These are phyloP conservation scores for Naumovozyma baii DNA, from an alignment of 805 yeast genomes.

Conservation along the genomic window DNA sequence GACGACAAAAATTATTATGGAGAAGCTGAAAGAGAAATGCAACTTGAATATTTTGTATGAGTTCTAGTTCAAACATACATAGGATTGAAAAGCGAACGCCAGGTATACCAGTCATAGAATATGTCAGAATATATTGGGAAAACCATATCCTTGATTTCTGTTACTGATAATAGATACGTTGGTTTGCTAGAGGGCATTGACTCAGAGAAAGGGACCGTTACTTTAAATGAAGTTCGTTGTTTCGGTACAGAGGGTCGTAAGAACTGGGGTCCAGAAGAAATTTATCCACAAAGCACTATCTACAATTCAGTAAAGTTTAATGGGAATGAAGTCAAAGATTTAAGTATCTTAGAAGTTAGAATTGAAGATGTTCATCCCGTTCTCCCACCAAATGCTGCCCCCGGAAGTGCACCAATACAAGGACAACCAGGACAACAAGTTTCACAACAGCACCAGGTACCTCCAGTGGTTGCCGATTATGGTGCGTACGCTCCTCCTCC, in stretches of 20 bases:
- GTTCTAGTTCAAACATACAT: too few species aligned
- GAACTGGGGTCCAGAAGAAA: conserved; percentile 57
- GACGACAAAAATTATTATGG: neutral
- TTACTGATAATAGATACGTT: conserved; percentile 51
- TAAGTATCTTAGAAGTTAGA: conserved; percentile 70
- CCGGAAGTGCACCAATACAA: neutral
- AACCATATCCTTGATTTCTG: conserved; percentile 35
- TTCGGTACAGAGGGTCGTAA: conserved; percentile 90
- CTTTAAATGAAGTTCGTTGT: conserved; percentile 67
- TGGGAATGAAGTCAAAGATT: conserved; percentile 86
- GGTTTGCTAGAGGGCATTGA: conserved; percentile 82
- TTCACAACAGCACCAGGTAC: conserved; percentile 14
- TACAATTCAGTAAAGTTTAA: conserved; percentile 75
- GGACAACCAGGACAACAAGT: conserved; percentile 7
- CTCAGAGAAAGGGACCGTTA: conserved; percentile 83
- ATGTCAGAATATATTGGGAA: conserved; percentile 95
- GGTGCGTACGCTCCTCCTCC: conserved; percentile 27
- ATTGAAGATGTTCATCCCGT: conserved; percentile 55
- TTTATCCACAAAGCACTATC: conserved; percentile 56
- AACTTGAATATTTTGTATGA: too few species aligned
- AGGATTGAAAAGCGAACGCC: too few species aligned
- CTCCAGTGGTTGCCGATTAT: conserved; percentile 30
- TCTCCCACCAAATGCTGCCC: conserved; percentile 22
- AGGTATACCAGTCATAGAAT: too few species aligned
- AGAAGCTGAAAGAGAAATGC: too few species aligned